Evolutionary conservation across 139 green algal species (phyloP).

Genomic region (Chara braunii): DNA sequence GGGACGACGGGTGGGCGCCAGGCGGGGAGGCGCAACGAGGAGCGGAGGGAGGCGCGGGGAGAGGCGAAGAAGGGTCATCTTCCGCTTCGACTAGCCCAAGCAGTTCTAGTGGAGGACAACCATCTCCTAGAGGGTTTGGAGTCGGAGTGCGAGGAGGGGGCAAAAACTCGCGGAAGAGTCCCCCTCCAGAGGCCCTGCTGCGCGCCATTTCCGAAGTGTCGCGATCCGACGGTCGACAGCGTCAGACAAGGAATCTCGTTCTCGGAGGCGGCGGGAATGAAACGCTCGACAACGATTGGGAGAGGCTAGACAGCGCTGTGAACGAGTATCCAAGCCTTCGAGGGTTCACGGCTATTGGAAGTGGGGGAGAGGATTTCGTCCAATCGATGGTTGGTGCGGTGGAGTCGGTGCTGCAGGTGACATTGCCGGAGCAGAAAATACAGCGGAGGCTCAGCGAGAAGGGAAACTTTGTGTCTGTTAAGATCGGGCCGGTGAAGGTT

Average conservation of each 20-base stretch:
- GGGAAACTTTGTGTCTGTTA: conserved; percentile 25
- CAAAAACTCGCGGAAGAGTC: no score
- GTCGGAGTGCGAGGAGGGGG: no score
- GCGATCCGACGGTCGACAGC: conserved; percentile 9
- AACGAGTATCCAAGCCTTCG: conserved; percentile 30
- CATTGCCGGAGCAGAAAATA: conserved; percentile 29
- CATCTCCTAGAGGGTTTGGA: no score
- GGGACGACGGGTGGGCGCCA: no score
- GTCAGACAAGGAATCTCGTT: conserved; percentile 36
- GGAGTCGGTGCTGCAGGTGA: conserved; percentile 23
- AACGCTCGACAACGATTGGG: conserved; percentile 22
- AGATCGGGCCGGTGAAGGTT: conserved; percentile 29
- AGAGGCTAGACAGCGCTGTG: conserved; percentile 35
- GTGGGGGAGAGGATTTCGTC: conserved; percentile 34
- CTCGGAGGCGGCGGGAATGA: conserved; percentile 34
- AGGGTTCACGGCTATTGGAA: conserved; percentile 33
- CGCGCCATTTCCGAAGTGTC: no score
- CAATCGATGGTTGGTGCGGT: conserved; percentile 38
- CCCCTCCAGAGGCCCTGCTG: no score
- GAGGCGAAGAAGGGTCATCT: no score
- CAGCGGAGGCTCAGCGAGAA: neutral
- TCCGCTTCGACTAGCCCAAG: no score
- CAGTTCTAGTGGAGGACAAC: no score
- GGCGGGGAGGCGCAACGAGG: no score
- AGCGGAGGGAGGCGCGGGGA: no score